These are phyloP conservation scores for Cryptosporidium meleagridis DNA, from an alignment of 169 alveolate genomes.

Conservation along the genomic window DNA sequence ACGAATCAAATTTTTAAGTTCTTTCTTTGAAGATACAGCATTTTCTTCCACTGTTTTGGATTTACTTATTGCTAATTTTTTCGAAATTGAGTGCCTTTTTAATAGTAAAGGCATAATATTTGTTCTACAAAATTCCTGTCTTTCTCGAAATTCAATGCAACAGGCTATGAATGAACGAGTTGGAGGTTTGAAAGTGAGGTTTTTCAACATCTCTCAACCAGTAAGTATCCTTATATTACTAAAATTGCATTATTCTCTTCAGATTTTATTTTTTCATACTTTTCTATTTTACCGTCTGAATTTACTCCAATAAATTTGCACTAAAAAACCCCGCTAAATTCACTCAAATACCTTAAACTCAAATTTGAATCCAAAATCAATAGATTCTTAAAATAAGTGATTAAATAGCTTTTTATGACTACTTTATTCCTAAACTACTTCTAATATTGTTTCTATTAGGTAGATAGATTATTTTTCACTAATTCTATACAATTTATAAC, in stretches of 20 bases:
- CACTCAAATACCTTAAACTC: background rate
- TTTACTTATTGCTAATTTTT: background rate
- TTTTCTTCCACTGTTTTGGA: background rate
- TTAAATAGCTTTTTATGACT: background rate
- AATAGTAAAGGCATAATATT: slow-evolving; percentile 22
- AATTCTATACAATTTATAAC: background rate
- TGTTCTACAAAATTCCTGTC: slow-evolving; percentile 47
- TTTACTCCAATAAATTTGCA: background rate
- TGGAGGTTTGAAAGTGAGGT: slow-evolving; percentile 34
- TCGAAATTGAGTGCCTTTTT: background rate
- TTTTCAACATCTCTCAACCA: slow-evolving; percentile 14
- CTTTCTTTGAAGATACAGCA: background rate
- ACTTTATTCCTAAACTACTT: background rate
- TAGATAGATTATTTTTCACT: background rate
- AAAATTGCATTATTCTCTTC: background rate
- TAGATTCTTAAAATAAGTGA: background rate
- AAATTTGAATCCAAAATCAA: background rate
- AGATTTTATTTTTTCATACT: background rate
- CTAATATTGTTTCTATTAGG: background rate
- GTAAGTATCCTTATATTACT: background rate
- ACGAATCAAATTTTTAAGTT: background rate
- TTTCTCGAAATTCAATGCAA: slow-evolving; percentile 60
- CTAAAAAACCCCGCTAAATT: background rate
- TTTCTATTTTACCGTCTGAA: background rate
- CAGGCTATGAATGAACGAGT: slow-evolving; percentile 40